Evolutionary conservation across 1,284 basidiomycete genomes (phyloP).

Genomic region (Stereum hirsutum): DNA sequence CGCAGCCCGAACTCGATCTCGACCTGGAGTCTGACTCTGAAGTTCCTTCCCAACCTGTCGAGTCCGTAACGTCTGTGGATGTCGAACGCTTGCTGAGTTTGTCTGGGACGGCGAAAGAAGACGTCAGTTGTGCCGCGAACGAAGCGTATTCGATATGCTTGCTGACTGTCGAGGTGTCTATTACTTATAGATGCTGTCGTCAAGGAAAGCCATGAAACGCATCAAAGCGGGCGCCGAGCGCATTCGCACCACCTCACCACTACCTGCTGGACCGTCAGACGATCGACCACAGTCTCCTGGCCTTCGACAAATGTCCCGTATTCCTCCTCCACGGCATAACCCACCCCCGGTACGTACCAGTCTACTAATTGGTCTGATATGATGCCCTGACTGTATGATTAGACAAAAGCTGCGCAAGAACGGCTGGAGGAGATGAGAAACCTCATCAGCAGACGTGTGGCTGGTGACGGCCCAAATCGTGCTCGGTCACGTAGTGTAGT

Average conservation of each 20-base stretch:
- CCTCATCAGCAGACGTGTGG: slow-evolving; percentile 54
- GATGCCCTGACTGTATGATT: background rate
- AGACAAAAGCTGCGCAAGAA: slow-evolving; percentile 66
- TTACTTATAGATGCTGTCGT: slow-evolving; percentile 56
- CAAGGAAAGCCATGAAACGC: slow-evolving; percentile 57
- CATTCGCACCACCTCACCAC: slow-evolving; percentile 12
- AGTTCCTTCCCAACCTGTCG: no score
- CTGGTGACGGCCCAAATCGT: slow-evolving; percentile 36
- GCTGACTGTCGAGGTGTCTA: slow-evolving; percentile 9
- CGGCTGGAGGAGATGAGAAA: slow-evolving; percentile 73
- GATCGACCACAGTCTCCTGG: slow-evolving; percentile 39
- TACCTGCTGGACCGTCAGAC: slow-evolving; percentile 5
- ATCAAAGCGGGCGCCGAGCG: slow-evolving; percentile 47
- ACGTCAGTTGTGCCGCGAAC: slow-evolving; percentile 47
- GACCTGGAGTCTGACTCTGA: no score
- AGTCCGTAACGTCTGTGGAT: no score
- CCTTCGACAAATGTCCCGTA: slow-evolving; percentile 34
- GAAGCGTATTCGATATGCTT: background rate
- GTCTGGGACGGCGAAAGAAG: slow-evolving; percentile 51
- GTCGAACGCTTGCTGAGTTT: slow-evolving; percentile 30
- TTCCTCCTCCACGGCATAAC: slow-evolving; percentile 28
- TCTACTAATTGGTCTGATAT: background rate
- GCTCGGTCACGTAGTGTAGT: slow-evolving; percentile 26
- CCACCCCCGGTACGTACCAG: slow-evolving; percentile 9
- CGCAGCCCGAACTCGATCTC: no score